These are phyloP conservation scores for Penstemon barbatus DNA, from an alignment of 257 asterid species.

Conservation along the genomic window DNA sequence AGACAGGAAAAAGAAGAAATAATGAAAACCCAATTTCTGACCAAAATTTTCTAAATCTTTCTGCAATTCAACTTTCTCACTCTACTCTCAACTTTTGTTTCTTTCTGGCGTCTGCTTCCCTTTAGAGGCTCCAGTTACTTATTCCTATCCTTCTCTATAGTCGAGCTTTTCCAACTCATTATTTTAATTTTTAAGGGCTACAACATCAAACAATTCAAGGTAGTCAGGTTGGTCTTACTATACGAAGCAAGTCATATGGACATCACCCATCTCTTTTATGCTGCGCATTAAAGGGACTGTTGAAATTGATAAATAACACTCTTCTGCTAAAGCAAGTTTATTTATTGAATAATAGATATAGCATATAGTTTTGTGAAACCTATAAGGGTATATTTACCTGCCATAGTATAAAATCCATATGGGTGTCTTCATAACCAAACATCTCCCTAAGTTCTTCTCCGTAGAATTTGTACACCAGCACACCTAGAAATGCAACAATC, in stretches of 20 bases:
- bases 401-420: conserved; percentile 95
- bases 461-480: conserved; percentile 89
- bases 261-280: conserved; percentile 7
- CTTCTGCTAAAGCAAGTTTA: background rate
- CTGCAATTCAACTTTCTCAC: conserved; percentile 11
- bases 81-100: conserved; percentile 4
- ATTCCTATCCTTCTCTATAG: conserved; percentile 8
- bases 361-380: conserved; percentile 17
- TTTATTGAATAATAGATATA: background rate
- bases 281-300: background rate
- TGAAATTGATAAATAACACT: conserved; percentile 4
- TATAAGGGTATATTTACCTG: conserved; percentile 51
- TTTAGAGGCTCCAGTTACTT: background rate
- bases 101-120: conserved; percentile 1
- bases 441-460: conserved; percentile 97
- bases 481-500: conserved; percentile 94
- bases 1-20: background rate
- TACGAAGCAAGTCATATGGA: background rate
- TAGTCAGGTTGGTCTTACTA: background rate
- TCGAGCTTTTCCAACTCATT: background rate
- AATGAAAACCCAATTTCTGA: background rate
- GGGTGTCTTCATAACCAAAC: conserved; percentile 99
- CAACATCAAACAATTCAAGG: conserved; percentile 5
- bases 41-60: conserved; percentile 4
- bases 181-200: background rate